Evolutionary conservation across 495 filamentous ascomycete species (phyloP).

Genomic region (Neurospora sp.): DNA sequence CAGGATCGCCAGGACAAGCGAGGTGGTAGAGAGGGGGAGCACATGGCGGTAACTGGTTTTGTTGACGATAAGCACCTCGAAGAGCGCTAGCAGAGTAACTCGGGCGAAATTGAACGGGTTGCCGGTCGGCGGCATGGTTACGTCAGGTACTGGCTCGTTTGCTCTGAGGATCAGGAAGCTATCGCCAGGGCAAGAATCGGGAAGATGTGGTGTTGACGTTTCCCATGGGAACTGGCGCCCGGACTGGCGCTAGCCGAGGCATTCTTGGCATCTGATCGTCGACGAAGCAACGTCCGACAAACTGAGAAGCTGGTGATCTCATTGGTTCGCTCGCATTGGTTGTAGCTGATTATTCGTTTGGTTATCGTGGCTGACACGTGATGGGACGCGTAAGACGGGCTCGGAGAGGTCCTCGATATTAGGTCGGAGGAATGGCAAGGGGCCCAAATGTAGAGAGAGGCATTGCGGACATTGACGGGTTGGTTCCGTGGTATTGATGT

Average conservation of each 20-base stretch:
- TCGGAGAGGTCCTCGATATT: not conserved
- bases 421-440: not conserved
- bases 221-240: not conserved
- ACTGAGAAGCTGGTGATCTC: not conserved
- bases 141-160: not conserved
- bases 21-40: not conserved
- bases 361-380: not conserved
- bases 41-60: not conserved
- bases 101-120: not conserved
- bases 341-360: too few relatives aligned
- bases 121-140: not conserved
- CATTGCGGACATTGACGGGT: not conserved
- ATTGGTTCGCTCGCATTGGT: not conserved
- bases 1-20: not conserved
- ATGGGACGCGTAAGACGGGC: not conserved
- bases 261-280: not conserved
- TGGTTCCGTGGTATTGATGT: not conserved
- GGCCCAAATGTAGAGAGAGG: not conserved
- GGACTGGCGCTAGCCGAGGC: not conserved
- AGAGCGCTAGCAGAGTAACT: not conserved
- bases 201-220: not conserved
- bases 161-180: not conserved
- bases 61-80: conserved; percentile 2
- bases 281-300: not conserved
- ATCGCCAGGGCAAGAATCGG: not conserved